phyloP scores from a whole-genome alignment of 176 grass and related monocot genomes.

The Dactylis glomerata region DNA sequence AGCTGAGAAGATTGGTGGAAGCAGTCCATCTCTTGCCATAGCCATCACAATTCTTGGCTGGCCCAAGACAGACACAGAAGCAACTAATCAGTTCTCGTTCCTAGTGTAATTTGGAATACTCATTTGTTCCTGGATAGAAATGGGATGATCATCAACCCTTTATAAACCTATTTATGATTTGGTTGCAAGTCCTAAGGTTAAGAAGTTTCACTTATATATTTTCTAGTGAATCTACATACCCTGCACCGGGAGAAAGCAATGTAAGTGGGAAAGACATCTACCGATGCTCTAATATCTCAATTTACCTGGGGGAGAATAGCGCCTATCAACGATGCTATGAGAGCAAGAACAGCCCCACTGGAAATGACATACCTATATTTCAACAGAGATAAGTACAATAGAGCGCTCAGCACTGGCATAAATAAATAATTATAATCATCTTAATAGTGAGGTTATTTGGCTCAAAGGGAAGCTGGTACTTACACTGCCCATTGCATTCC shows the following conservation, averaged over 20 bases:
- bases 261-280: background rate
- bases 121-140: constrained; percentile 7
- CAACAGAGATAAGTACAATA: constrained; percentile 14
- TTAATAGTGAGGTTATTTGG: background rate
- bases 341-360: constrained; percentile 75
- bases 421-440: background rate
- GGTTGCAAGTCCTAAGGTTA: background rate
- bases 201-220: constrained; percentile 10
- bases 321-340: constrained; percentile 70
- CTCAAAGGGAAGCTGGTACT: constrained; percentile 28
- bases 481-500: constrained; percentile 83
- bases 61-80: constrained; percentile 19
- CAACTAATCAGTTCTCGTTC: constrained; percentile 10
- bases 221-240: background rate
- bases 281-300: constrained; percentile 6
- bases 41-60: constrained; percentile 97
- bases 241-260: background rate
- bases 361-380: constrained; percentile 74
- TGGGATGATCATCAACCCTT: background rate
- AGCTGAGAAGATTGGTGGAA: constrained; percentile 64
- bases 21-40: constrained; percentile 90
- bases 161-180: constrained; percentile 15
- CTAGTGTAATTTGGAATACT: constrained; percentile 1
- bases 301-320: constrained; percentile 88
- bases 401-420: constrained; percentile 3